These are phyloP conservation scores for Coniferiporia sulphurascens DNA, from an alignment of 1,284 basidiomycete genomes.

Conservation along the genomic window DNA sequence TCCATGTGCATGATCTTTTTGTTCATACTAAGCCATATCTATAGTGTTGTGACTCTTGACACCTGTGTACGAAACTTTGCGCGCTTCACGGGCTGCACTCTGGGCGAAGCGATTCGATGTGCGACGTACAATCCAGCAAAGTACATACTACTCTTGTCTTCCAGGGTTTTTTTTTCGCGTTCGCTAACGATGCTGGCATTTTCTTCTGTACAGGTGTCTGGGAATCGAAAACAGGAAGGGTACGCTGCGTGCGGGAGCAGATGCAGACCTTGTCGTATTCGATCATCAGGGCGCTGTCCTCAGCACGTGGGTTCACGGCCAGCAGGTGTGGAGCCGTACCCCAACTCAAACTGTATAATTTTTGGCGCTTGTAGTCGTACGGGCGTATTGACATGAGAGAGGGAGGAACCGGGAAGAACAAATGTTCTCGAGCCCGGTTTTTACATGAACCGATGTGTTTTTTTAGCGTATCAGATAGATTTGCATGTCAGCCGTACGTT, in stretches of 20 bases:
- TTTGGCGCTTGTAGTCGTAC: background rate
- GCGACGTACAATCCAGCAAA: constrained; percentile 81
- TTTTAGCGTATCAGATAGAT: too few species aligned
- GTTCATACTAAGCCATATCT: background rate
- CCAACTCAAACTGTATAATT: too few species aligned
- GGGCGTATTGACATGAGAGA: too few species aligned
- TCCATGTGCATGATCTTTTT: constrained; percentile 1
- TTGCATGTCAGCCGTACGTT: too few species aligned
- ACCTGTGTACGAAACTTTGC: constrained; percentile 83
- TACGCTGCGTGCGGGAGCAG: constrained; percentile 70
- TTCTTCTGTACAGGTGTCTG: constrained; percentile 47
- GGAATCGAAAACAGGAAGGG: constrained; percentile 78
- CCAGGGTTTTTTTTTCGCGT: background rate
- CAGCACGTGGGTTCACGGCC: constrained; percentile 79
- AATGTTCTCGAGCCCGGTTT: too few species aligned
- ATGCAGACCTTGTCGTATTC: constrained; percentile 80
- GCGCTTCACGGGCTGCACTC: constrained; percentile 74
- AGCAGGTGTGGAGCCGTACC: constrained; percentile 51
- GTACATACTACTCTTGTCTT: constrained; percentile 31
- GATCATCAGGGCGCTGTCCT: constrained; percentile 64
- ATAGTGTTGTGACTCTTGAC: constrained; percentile 74
- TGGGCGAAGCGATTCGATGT: constrained; percentile 81
- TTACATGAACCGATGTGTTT: too few species aligned
- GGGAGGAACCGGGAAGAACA: too few species aligned
- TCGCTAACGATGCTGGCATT: background rate